These are phyloP conservation scores for Bertia moriformis DNA, from an alignment of 2,329 filamentous ascomycete species.

Conservation along the genomic window DNA sequence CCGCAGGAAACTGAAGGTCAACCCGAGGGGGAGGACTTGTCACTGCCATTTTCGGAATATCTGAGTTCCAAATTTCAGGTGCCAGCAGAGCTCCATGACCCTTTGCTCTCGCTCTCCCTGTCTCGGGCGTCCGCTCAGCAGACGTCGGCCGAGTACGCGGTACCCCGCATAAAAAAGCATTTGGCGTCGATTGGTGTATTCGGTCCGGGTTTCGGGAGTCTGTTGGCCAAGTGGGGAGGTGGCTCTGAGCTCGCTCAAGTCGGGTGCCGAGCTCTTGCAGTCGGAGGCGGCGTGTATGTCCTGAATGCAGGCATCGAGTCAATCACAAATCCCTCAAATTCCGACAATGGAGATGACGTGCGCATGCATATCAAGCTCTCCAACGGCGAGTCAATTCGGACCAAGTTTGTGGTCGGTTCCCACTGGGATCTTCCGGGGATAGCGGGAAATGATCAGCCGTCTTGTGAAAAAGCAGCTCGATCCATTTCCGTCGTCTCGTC, in stretches of 20 bases:
- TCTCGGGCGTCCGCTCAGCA: constrained; percentile 44
- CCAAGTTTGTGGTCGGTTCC: constrained; percentile 30
- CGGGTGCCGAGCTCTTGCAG: constrained; percentile 75
- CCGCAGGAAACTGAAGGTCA: constrained; percentile 34
- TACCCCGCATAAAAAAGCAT: constrained; percentile 65
- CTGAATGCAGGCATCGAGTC: constrained; percentile 53
- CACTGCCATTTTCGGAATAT: constrained; percentile 39
- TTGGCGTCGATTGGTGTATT: constrained; percentile 76
- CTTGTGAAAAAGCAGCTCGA: constrained; percentile 33
- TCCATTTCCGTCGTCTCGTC: constrained; percentile 54
- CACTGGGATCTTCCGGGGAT: constrained; percentile 19
- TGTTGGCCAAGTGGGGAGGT: constrained; percentile 88
- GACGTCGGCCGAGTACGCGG: constrained; percentile 46
- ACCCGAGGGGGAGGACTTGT: constrained; percentile 38
- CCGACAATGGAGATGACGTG: constrained; percentile 9
- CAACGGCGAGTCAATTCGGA: constrained; percentile 39
- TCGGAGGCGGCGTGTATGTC: constrained; percentile 83
- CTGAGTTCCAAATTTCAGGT: constrained; percentile 49
- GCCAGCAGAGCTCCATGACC: constrained; percentile 51
- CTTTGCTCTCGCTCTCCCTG: constrained; percentile 54
- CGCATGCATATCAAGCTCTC: constrained; percentile 33
- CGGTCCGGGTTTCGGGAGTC: constrained; percentile 74
- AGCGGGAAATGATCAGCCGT: constrained; percentile 5
- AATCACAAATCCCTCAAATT: constrained; percentile 7
- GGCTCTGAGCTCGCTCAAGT: constrained; percentile 81